Base-by-base conservation (phyloP, 768 basidiomycete genomes). In the Suillus luteus region DNA sequence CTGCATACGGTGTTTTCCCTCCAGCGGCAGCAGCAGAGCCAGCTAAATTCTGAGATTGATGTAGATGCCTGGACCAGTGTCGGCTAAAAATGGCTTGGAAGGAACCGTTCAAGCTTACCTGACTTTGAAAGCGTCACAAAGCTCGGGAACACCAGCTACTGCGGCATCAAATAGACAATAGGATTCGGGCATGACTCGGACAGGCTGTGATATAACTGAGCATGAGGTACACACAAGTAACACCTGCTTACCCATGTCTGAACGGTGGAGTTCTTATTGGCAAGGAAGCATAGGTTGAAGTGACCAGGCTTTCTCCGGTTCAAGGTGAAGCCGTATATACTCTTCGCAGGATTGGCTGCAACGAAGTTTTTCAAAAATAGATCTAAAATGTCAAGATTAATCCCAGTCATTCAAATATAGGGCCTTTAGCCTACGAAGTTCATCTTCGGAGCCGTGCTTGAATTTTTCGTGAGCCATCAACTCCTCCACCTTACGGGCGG, bases 51-150 rank as follows among this genome's bases (percentile, higher is more conserved):
- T 82, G 81, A n/a, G 90, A 89, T 75, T 92, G 89, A 69, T 92
- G 88, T 51, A 91, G 79, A 78, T 93, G 91, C 69, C 91, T 90
- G 66, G 48, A 61, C 46, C 31, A 67, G 43, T 14, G 35, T 60
- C 61, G 35, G 52, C 55, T 46, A 31, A 33, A 55, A 35, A 22
- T 35, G 41, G 65, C 33, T 27, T 35, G 51, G 49, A 54, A 48
- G 27, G 33, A 48, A 41, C 33, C 27, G n/a, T 37, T 8, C 55
- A 22, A 70, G 22, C 82, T 69, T 69, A 88, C 88, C 89, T 77
- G 71, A 93, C 86, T 86, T 98, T 98, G 86, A 99, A 99, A 22
- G 96, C 95, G 74, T 98, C 96, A 67, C 96, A 97, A 5, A 99
- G 79, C 75, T 97, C 95, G 5, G 92, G 89, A 31, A 99, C 93